These are phyloP conservation scores for Cutaneotrichosporon cavernicola DNA, from an alignment of 1,284 basidiomycete species.

Conservation along the genomic window DNA sequence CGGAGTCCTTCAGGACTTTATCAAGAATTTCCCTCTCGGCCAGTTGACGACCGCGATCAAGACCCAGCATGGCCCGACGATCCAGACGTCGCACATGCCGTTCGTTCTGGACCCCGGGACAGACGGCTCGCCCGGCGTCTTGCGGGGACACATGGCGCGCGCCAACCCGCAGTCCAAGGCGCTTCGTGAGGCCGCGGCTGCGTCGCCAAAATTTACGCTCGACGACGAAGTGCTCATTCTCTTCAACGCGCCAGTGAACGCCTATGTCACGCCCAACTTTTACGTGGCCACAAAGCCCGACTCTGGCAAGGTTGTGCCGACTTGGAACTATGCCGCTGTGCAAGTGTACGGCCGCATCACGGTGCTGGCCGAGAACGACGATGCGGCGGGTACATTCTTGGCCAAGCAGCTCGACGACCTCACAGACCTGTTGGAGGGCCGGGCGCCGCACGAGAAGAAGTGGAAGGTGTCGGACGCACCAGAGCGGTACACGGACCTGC, in stretches of 20 bases:
- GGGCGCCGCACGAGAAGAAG: slow-evolving; percentile 17
- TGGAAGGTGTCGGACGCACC: slow-evolving; percentile 55
- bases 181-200: slow-evolving; percentile 29
- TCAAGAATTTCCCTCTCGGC: slow-evolving; percentile 54
- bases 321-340: slow-evolving; percentile 53
- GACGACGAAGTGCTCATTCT: slow-evolving; percentile 48
- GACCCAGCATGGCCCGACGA: slow-evolving; percentile 35
- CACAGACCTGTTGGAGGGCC: slow-evolving; percentile 34
- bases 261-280: slow-evolving; percentile 51
- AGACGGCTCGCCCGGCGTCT: slow-evolving; percentile 19
- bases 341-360: slow-evolving; percentile 48
- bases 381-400: slow-evolving; percentile 32
- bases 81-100: slow-evolving; percentile 56
- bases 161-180: slow-evolving; percentile 51
- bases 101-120: slow-evolving; percentile 49
- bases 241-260: slow-evolving; percentile 47
- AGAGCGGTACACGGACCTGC: slow-evolving; percentile 44
- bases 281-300: slow-evolving; percentile 49
- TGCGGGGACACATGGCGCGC: slow-evolving; percentile 51
- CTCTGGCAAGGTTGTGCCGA: slow-evolving; percentile 52
- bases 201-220: slow-evolving; percentile 16
- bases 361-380: slow-evolving; percentile 32
- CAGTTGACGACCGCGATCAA: slow-evolving; percentile 54
- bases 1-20: slow-evolving; percentile 50
- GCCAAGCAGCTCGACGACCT: slow-evolving; percentile 44